These are phyloP conservation scores for Polyporus tsugae DNA, from an alignment of 1,284 basidiomycete genomes.

Conservation along the genomic window DNA sequence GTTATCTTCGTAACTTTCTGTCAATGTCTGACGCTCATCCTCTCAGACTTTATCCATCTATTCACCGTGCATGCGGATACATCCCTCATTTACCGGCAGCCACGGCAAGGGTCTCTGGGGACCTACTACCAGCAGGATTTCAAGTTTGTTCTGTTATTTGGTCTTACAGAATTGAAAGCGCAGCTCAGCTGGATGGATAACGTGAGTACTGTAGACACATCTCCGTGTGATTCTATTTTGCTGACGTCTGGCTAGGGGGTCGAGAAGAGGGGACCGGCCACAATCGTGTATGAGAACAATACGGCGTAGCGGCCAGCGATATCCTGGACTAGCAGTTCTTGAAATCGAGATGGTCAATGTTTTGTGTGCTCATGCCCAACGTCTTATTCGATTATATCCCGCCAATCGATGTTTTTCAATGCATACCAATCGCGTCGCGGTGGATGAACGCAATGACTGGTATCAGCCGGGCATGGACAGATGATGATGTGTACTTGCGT, in stretches of 20 bases:
- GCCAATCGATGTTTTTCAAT: no score
- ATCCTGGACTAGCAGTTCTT: neutral
- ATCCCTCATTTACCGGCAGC: slow-evolving; percentile 38
- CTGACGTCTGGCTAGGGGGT: neutral
- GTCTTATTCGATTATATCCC: no score
- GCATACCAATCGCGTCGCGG: no score
- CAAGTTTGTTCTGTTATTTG: slow-evolving; percentile 59
- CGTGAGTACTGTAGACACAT: slow-evolving; percentile 30
- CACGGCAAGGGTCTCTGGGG: slow-evolving; percentile 29
- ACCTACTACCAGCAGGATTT: slow-evolving; percentile 51
- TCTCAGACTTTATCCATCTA: slow-evolving; percentile 51
- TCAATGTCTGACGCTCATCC: neutral
- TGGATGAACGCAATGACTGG: no score
- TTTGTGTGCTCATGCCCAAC: no score
- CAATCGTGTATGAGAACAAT: slow-evolving; percentile 32
- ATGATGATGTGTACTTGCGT: no score
- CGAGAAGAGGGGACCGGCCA: slow-evolving; percentile 26
- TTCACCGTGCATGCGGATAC: slow-evolving; percentile 54
- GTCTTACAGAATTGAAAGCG: slow-evolving; percentile 54
- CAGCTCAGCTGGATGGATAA: slow-evolving; percentile 56
- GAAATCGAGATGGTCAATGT: no score
- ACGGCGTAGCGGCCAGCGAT: neutral
- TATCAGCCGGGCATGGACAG: no score
- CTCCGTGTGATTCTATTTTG: neutral
- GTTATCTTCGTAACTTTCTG: neutral